phyloP scores from a whole-genome alignment of 257 asterid genomes.

The Osmanthus fragrans region DNA sequence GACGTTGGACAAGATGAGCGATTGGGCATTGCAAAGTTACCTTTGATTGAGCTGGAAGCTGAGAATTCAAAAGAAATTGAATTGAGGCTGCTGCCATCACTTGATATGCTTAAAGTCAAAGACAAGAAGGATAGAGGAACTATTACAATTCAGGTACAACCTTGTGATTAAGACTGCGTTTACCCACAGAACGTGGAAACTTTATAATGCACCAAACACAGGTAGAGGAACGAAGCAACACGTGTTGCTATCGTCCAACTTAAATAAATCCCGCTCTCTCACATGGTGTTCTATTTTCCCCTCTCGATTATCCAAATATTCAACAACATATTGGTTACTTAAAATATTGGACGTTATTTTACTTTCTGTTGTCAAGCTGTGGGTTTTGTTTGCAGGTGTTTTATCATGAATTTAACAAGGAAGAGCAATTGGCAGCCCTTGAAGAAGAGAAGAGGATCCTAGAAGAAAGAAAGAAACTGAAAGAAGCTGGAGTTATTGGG shows the following conservation, averaged over 20 bases:
- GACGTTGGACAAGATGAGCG: slow-evolving; percentile 92
- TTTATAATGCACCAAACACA: not conserved
- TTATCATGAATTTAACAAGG: slow-evolving; percentile 81
- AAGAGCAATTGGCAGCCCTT: slow-evolving; percentile 79
- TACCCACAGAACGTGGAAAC: slow-evolving; percentile 10
- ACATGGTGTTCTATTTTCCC: not conserved
- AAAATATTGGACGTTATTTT: not conserved
- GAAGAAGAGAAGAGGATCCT: slow-evolving; percentile 83
- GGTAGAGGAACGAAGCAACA: not conserved
- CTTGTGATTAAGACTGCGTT: slow-evolving; percentile 9
- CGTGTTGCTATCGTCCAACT: not conserved
- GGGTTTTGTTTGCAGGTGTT: slow-evolving; percentile 51
- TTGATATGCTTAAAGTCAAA: slow-evolving; percentile 83
- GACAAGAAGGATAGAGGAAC: slow-evolving; percentile 95
- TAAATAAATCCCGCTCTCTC: not conserved
- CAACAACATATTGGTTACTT: not conserved
- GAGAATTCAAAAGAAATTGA: slow-evolving; percentile 62
- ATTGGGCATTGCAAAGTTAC: slow-evolving; percentile 69
- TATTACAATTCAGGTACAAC: slow-evolving; percentile 64
- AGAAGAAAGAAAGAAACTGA: slow-evolving; percentile 85
- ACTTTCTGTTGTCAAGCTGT: not conserved
- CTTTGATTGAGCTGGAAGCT: slow-evolving; percentile 69
- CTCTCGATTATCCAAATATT: not conserved
- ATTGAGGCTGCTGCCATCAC: slow-evolving; percentile 68
- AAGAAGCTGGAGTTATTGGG: slow-evolving; percentile 86